Base-by-base conservation (phyloP, 2,329 filamentous ascomycete genomes). In the Rachicladosporium sp. region DNA sequence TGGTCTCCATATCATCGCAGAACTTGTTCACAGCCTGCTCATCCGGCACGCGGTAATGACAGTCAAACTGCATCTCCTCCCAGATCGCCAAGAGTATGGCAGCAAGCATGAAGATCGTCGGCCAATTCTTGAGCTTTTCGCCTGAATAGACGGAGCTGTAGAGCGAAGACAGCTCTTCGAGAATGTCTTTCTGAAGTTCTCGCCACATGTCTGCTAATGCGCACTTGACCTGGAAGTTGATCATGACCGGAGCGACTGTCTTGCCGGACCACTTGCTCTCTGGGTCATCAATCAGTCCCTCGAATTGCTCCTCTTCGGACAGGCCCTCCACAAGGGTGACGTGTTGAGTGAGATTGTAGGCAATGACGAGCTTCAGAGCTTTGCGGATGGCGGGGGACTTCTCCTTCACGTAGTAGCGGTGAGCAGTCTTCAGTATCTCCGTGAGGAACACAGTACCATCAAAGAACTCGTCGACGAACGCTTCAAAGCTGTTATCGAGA, bases 41-140 rank as follows among this genome's bases (percentile, higher is more conserved):
- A 59, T 95, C 88, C 4, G 84, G 86, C 3, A 93, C 80, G 38
- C 89, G 82, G 72, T 94, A 96, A 66, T 94, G 85, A 71, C 84
- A 93, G 66, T 96, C 89, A 57, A 95, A 96, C 62, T 96, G 88
- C 78, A 96, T 95, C 72, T 94, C 82, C 62, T 96, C 89, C 89
- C 89, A 96, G 12, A 96, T 86, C 8, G 85, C 85, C 35, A 96
- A 73, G 29, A 96, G 76, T 47, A 96, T 91, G 4, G 85, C 88
- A 7, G 88, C 89, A 41, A 95, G 73, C 76, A 96, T 93, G 73
- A 95, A 96, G 60, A 96, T 96, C 36, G 88, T 95, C 2, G 89
- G 89, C 89, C 89, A 96, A 68, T 95, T 93, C 77, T 94, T 95
- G 52, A 95, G 76, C 64, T 93, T 89, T 62, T 95, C 89, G 43